These are phyloP conservation scores for Chrysoporthe puriensis DNA, from an alignment of 2,329 filamentous ascomycete genomes.

Conservation along the genomic window DNA sequence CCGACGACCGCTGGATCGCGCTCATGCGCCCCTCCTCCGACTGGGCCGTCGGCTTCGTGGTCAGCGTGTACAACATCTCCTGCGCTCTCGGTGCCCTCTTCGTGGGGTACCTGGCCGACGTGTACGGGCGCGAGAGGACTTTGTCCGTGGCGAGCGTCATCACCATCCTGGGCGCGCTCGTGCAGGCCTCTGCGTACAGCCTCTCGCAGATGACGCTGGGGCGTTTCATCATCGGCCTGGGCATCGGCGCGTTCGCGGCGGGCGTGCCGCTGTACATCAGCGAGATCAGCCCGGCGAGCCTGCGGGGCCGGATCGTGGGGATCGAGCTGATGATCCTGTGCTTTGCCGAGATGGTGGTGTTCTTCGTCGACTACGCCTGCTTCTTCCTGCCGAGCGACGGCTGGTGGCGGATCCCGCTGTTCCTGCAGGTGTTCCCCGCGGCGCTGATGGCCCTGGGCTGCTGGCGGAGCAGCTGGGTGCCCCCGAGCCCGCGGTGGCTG, in stretches of 20 bases:
- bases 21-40: constrained; percentile 37
- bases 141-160: constrained; percentile 35
- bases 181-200: constrained; percentile 14
- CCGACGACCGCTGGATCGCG: constrained; percentile 36
- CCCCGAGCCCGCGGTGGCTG: constrained; percentile 30
- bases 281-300: constrained; percentile 36
- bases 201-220: constrained; percentile 34
- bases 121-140: constrained; percentile 36
- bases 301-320: constrained; percentile 37
- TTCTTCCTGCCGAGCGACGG: constrained; percentile 35
- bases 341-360: constrained; percentile 39
- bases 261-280: constrained; percentile 39
- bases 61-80: constrained; percentile 39
- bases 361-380: constrained; percentile 36
- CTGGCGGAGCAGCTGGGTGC: constrained; percentile 30
- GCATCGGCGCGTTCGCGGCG: constrained; percentile 38
- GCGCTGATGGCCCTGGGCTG: constrained; percentile 32
- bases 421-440: constrained; percentile 34
- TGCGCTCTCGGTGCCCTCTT: constrained; percentile 37
- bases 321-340: constrained; percentile 40
- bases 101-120: constrained; percentile 36
- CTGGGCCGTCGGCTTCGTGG: constrained; percentile 37
- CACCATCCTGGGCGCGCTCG: constrained; percentile 20
- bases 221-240: constrained; percentile 36
- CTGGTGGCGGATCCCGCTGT: constrained; percentile 40